Percentiles rank a stretch among this genome's conserved stretches.
Conservation (phyloP, 805 yeast species). For the Debaryomyces maramus region DNA sequence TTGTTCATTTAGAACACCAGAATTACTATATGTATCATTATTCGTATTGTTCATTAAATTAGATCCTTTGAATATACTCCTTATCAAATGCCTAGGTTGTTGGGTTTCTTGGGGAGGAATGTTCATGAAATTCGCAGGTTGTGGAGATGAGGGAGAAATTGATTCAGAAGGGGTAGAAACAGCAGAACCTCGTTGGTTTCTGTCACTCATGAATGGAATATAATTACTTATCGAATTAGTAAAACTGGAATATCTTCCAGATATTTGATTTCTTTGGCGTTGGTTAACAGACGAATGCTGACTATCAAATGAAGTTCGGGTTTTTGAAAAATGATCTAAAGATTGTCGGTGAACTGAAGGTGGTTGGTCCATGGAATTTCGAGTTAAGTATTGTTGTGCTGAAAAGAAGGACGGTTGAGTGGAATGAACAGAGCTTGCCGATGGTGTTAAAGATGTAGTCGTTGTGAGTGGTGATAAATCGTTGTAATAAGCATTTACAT, state of each 20-base stretch:
- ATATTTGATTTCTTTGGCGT: constrained; percentile 14
- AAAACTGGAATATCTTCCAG: constrained; percentile 32
- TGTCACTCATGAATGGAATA: constrained; percentile 42
- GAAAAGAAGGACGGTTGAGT: constrained; percentile 45
- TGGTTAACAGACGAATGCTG: constrained; percentile 18
- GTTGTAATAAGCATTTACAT: constrained; percentile 4
- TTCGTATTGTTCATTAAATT: constrained; percentile 5
- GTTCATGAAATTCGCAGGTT: constrained; percentile 7
- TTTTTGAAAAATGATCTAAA: constrained; percentile 31
- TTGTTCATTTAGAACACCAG: neutral
- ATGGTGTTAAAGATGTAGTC: constrained; percentile 43
- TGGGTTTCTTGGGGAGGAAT: constrained; percentile 9
- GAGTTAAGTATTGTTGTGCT: constrained; percentile 40
- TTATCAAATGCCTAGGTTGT: constrained; percentile 27
- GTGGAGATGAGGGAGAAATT: constrained; percentile 15
- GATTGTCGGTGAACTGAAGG: constrained; percentile 31
- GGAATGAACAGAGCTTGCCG: constrained; percentile 40
- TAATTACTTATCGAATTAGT: constrained; percentile 39
- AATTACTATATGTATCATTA: constrained; percentile 7
- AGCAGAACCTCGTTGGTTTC: constrained; percentile 18
- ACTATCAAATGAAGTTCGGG: constrained; percentile 32
- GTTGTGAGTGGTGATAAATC: constrained; percentile 46
- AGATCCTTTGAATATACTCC: constrained; percentile 31
- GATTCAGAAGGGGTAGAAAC: constrained; percentile 13
- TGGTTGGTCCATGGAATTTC: constrained; percentile 39